Evolutionary conservation across 805 yeast species (phyloP).

Genomic region (Saturnispora quitensis): DNA sequence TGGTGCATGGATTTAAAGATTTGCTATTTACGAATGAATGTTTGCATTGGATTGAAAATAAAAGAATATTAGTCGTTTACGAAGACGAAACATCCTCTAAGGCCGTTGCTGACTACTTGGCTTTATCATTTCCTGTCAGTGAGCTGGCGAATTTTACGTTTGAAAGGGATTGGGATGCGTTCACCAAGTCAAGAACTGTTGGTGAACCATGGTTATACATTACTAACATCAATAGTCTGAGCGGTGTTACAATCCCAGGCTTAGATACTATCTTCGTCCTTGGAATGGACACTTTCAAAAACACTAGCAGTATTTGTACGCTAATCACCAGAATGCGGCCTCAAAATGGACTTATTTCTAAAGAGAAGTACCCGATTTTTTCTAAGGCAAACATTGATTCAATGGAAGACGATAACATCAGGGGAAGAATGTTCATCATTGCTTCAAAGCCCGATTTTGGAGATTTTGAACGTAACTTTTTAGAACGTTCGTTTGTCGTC

Average conservation of each 20-base stretch:
- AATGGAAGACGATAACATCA: slow-evolving; percentile 6
- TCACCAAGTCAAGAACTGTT: slow-evolving; percentile 7
- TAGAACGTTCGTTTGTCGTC: slow-evolving; percentile 23
- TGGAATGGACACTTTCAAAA: slow-evolving; percentile 27
- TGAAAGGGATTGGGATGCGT: slow-evolving; percentile 12
- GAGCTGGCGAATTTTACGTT: slow-evolving; percentile 12
- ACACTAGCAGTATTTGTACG: slow-evolving; percentile 15
- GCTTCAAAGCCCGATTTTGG: slow-evolving; percentile 18
- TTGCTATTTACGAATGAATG: slow-evolving; percentile 13
- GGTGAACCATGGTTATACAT: slow-evolving; percentile 17
- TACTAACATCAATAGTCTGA: slow-evolving; percentile 18
- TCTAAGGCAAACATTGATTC: slow-evolving; percentile 1
- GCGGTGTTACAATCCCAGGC: slow-evolving; percentile 23
- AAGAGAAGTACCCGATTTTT: slow-evolving; percentile 13
- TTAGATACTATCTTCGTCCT: slow-evolving; percentile 22
- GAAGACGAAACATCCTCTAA: slow-evolving; percentile 22
- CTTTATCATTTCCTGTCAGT: slow-evolving; percentile 9
- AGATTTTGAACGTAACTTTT: slow-evolving; percentile 23
- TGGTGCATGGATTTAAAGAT: slow-evolving; percentile 21
- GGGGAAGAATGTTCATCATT: slow-evolving; percentile 16
- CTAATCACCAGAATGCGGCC: slow-evolving; percentile 24
- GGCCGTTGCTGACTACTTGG: slow-evolving; percentile 7
- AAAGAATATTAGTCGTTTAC: slow-evolving; percentile 19
- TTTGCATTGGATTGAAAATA: slow-evolving; percentile 2
- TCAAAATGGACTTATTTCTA: slow-evolving; percentile 15